These are phyloP conservation scores for Aspergillus sp. DNA, from an alignment of 2,329 filamentous ascomycete species.

Conservation along the genomic window DNA sequence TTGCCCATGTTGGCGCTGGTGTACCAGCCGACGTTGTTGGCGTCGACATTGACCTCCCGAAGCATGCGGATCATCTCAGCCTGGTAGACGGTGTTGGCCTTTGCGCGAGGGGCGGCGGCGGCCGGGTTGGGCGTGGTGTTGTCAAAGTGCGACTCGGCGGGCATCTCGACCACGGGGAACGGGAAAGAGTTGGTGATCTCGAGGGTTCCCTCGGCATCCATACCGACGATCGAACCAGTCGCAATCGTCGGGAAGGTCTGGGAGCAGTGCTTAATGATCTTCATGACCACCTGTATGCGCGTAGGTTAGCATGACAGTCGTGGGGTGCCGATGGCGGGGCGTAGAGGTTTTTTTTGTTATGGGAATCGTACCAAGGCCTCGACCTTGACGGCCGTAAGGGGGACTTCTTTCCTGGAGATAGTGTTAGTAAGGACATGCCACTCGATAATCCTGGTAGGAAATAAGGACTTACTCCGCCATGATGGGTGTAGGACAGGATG, in stretches of 20 bases:
- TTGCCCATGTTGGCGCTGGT: conserved; percentile 98
- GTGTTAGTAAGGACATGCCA: conserved; percentile 17
- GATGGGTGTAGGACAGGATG: conserved; percentile 23
- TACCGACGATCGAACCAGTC: conserved; percentile 87
- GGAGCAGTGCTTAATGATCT: conserved; percentile 95
- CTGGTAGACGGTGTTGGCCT: conserved; percentile 85
- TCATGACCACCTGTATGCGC: conserved; percentile 76
- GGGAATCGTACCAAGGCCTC: conserved; percentile 75
- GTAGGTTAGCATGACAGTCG: conserved; percentile 23
- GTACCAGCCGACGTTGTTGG: conserved; percentile 98
- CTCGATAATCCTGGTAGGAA: neutral
- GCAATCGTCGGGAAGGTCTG: conserved; percentile 83
- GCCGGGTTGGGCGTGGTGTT: conserved; percentile 68
- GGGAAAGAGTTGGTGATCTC: conserved; percentile 95
- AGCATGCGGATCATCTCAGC: conserved; percentile 96
- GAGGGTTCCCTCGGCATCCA: conserved; percentile 79
- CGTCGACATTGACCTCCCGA: conserved; percentile 96
- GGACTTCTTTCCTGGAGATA: conserved; percentile 59
- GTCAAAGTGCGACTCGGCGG: conserved; percentile 70
- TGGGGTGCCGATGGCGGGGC: conserved; percentile 19
- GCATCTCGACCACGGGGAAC: conserved; percentile 79
- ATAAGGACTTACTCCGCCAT: conserved; percentile 31
- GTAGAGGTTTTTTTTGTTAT: conserved; percentile 30
- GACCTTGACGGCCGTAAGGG: conserved; percentile 85
- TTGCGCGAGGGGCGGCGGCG: conserved; percentile 85